A percentile compares a stretch with the other conserved stretches of the same genome.
Evolutionary conservation across 257 asterid genomes (phyloP).

Genomic region (Fraxinus quadrangulata): DNA sequence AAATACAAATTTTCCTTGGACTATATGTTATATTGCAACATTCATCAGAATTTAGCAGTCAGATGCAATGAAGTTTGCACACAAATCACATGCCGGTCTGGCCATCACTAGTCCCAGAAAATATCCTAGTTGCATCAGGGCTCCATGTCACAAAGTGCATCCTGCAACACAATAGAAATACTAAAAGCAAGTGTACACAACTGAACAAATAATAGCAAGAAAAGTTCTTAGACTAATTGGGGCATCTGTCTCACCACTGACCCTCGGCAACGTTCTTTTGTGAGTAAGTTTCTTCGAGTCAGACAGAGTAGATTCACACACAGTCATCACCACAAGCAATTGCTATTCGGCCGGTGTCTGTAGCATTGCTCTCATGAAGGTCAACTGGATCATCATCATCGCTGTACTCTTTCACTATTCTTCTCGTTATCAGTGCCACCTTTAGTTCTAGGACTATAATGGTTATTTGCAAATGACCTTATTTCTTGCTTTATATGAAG

Average conservation of each 20-base stretch:
- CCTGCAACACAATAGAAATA: slow-evolving; percentile 43
- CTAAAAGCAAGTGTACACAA: slow-evolving; percentile 16
- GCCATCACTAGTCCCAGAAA: slow-evolving; percentile 88
- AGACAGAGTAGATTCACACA: slow-evolving; percentile 63
- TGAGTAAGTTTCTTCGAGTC: slow-evolving; percentile 48
- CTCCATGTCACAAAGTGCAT: slow-evolving; percentile 83
- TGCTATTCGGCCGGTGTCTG: slow-evolving; percentile 51
- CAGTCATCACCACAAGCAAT: slow-evolving; percentile 92
- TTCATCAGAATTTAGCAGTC: slow-evolving; percentile 13
- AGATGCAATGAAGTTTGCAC: neutral
- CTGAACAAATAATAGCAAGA: neutral
- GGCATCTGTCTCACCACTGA: slow-evolving; percentile 80
- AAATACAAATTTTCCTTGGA: too few relatives aligned
- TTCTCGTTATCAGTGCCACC: slow-evolving; percentile 45
- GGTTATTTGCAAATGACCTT: slow-evolving; percentile 54
- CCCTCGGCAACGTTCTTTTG: slow-evolving; percentile 65
- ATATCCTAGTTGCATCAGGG: slow-evolving; percentile 69
- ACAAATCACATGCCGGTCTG: slow-evolving; percentile 37
- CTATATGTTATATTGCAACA: neutral
- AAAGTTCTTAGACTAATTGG: slow-evolving; percentile 13
- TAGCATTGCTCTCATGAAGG: slow-evolving; percentile 42
- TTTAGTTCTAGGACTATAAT: slow-evolving; percentile 28
- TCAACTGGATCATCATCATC: slow-evolving; percentile 39
- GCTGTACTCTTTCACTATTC: slow-evolving; percentile 53
- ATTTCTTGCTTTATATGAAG: slow-evolving; percentile 28